These are phyloP conservation scores for Jatropha curcas DNA, from an alignment of 345 rosid species.

Conservation along the genomic window DNA sequence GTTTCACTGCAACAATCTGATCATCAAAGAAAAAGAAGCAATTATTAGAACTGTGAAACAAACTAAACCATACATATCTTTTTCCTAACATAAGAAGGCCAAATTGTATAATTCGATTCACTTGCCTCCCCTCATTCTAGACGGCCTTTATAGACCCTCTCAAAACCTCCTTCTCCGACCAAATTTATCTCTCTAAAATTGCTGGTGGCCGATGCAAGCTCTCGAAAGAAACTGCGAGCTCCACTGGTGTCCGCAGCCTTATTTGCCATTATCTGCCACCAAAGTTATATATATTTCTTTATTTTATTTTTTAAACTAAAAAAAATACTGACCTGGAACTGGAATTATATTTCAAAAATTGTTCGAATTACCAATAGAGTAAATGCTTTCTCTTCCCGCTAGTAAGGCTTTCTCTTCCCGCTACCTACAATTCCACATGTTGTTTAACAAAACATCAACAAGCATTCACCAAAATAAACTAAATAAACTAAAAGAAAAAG, in stretches of 20 bases:
- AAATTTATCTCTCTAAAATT: slow-evolving; percentile 76
- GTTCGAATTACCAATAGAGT: slow-evolving; percentile 37
- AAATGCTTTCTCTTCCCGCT: too few relatives aligned
- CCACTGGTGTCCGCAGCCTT: slow-evolving; percentile 44
- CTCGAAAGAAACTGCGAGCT: slow-evolving; percentile 78
- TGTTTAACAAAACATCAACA: not conserved
- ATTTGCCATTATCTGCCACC: slow-evolving; percentile 36
- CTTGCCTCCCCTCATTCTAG: slow-evolving; percentile 75
- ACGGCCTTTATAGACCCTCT: slow-evolving; percentile 87
- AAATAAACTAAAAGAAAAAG: not conserved
- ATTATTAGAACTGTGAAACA: not conserved
- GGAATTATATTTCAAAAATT: not conserved
- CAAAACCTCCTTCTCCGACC: slow-evolving; percentile 97
- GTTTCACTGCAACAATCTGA: slow-evolving; percentile 93
- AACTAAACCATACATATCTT: too few relatives aligned
- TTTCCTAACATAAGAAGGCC: too few relatives aligned
- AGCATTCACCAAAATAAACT: not conserved
- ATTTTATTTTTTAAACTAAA: not conserved
- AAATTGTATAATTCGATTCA: not conserved
- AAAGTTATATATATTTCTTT: not conserved
- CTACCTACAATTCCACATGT: slow-evolving; percentile 23
- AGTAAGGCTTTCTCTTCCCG: slow-evolving; percentile 29
- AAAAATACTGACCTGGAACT: not conserved
- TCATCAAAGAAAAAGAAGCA: slow-evolving; percentile 6
- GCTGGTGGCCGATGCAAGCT: slow-evolving; percentile 69